Conservation (phyloP, 1,139 yeast species). For the Arxiozyma slooffiae region DNA sequence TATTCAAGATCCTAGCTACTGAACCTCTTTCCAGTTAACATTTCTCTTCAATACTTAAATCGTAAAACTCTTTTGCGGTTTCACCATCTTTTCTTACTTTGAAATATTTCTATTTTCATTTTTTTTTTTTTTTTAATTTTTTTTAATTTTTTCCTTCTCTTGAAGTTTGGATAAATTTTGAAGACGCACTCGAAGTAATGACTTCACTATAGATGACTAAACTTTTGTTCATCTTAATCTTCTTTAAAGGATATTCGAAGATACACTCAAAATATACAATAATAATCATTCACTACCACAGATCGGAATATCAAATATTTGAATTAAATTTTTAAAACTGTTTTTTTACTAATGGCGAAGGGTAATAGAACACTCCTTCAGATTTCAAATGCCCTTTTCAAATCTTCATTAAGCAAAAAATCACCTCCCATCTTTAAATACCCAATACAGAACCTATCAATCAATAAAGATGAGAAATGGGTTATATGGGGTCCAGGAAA, state of each 20-base stretch:
- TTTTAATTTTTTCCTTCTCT: no score
- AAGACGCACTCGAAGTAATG: neutral
- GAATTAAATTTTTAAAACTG: no score
- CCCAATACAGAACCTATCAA: constrained; percentile 25
- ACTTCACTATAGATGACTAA: no score
- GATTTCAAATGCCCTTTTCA: constrained; percentile 23
- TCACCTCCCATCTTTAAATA: constrained; percentile 20
- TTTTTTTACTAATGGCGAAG: neutral
- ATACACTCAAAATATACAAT: no score
- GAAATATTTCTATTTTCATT: neutral
- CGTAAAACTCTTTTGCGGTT: no score
- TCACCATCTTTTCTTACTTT: neutral
- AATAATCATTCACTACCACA: no score
- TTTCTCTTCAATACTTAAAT: no score
- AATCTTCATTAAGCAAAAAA: constrained; percentile 19
- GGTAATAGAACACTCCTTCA: constrained; percentile 6
- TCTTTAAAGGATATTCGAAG: neutral
- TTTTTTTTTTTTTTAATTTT: no score
- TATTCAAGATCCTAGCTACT: neutral
- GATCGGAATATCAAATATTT: no score
- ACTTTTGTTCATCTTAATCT: neutral
- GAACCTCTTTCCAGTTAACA: neutral
- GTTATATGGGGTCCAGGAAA: constrained; percentile 28
- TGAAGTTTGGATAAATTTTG: neutral
- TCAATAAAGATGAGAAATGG: constrained; percentile 27